Conservation (phyloP, 805 yeast species). For the Kregervanrija pseudodelftensis region DNA sequence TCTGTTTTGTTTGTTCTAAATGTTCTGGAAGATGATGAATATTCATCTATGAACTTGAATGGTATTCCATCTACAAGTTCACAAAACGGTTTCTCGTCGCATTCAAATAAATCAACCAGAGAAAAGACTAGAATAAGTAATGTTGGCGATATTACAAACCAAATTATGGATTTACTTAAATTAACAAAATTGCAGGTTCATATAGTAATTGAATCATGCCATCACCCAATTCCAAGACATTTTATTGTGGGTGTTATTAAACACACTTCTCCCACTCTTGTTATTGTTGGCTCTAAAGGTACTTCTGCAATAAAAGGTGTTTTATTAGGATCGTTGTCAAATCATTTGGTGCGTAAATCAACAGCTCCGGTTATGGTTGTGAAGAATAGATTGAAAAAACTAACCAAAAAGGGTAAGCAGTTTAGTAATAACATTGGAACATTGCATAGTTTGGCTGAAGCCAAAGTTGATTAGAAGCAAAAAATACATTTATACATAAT, state of each 20-base stretch:
- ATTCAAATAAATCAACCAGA: constrained; percentile 13
- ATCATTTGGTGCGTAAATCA: constrained; percentile 63
- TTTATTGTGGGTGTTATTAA: constrained; percentile 64
- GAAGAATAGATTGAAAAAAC: constrained; percentile 61
- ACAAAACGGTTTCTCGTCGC: constrained; percentile 3
- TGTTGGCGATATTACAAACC: constrained; percentile 36
- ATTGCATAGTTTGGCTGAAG: constrained; percentile 35
- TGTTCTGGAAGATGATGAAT: constrained; percentile 41
- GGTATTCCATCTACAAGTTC: constrained; percentile 24
- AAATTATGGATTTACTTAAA: constrained; percentile 39
- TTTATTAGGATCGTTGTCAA: constrained; percentile 63
- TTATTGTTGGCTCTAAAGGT: constrained; percentile 71
- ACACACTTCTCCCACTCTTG: constrained; percentile 64
- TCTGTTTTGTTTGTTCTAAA: constrained; percentile 70
- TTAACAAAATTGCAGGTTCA: constrained; percentile 67
- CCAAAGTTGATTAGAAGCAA: constrained; percentile 29
- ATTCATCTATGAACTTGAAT: constrained; percentile 28
- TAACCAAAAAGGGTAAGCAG: constrained; percentile 46
- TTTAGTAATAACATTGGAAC: constrained; percentile 52
- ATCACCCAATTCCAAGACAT: constrained; percentile 70
- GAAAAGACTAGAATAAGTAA: constrained; percentile 36
- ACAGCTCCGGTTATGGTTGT: constrained; percentile 80
- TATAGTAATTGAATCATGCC: constrained; percentile 65
- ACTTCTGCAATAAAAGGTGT: constrained; percentile 68
- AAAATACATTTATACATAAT: neutral